Percentiles rank a stretch among this genome's conserved stretches.
Conservation (phyloP, 495 filamentous ascomycete species). For the Aspergillus bridgeri region DNA sequence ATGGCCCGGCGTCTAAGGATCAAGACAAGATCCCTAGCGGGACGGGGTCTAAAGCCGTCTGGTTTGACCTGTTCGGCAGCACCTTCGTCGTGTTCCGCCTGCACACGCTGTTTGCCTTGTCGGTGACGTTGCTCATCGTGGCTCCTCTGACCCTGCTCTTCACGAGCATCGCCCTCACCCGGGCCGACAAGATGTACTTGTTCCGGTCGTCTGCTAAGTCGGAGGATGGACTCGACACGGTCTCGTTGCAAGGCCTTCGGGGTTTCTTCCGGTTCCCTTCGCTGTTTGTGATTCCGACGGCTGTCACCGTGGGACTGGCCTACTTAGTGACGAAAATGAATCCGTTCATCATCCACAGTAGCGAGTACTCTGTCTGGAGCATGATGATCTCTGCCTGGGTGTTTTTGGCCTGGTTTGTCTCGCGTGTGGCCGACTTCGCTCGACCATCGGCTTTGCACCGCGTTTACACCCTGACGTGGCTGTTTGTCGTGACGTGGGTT, state of each 20-base stretch:
- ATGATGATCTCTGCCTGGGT: conserved; percentile 85
- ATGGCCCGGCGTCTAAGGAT: conserved; percentile 44
- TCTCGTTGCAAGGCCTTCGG: conserved; percentile 69
- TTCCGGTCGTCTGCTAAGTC: conserved; percentile 60
- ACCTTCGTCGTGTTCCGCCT: conserved; percentile 75
- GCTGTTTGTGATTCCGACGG: conserved; percentile 65
- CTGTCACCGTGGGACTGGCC: conserved; percentile 65
- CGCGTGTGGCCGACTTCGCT: conserved; percentile 73
- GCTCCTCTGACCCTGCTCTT: conserved; percentile 67
- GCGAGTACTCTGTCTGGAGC: conserved; percentile 76
- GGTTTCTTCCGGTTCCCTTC: conserved; percentile 85
- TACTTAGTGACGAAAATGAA: conserved; percentile 80
- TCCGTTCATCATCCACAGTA: conserved; percentile 82
- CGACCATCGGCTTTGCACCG: conserved; percentile 86
- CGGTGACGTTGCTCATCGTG: conserved; percentile 74
- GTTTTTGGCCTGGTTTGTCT: conserved; percentile 77
- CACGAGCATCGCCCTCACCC: conserved; percentile 63
- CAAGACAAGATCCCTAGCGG: conserved; percentile 67
- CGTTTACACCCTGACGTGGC: conserved; percentile 77
- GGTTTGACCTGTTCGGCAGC: conserved; percentile 90
- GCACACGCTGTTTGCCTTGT: conserved; percentile 81
- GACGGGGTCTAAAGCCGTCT: conserved; percentile 69
- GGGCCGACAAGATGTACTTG: conserved; percentile 75
- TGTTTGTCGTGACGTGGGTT: conserved; percentile 70
- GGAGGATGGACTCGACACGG: conserved; percentile 55